Percentiles rank a stretch among this genome's conserved stretches.
These are phyloP conservation scores for Nicotiana noctiflora DNA, from an alignment of 257 asterid species.

Conservation along the genomic window DNA sequence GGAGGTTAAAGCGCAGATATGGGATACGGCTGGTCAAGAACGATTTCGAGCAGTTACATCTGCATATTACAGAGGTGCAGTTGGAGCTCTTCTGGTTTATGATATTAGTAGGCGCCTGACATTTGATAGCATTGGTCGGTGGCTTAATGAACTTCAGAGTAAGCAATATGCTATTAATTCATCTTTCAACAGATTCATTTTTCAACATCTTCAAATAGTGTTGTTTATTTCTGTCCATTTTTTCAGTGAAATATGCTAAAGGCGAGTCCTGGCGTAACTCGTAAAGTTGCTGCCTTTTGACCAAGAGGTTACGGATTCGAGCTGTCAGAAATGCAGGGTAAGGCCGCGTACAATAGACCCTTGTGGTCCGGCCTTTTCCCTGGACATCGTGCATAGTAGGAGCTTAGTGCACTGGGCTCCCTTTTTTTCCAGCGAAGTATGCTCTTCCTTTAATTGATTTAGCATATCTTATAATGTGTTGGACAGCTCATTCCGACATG, in stretches of 20 bases:
- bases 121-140: slow-evolving; percentile 68
- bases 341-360: too few species aligned
- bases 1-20: slow-evolving; percentile 92
- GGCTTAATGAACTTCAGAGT: slow-evolving; percentile 99
- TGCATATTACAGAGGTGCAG: slow-evolving; percentile 95
- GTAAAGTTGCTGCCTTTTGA: too few species aligned
- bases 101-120: slow-evolving; percentile 90
- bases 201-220: too few species aligned
- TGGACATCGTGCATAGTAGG: too few species aligned
- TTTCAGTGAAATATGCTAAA: too few species aligned
- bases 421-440: background rate
- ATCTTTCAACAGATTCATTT: too few species aligned
- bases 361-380: too few species aligned
- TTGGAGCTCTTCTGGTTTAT: slow-evolving; percentile 91
- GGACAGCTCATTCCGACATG: slow-evolving; percentile 20
- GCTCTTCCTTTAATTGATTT: background rate
- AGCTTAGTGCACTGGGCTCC: too few species aligned
- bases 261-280: too few species aligned
- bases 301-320: too few species aligned
- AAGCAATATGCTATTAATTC: slow-evolving; percentile 24
- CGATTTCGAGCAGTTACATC: slow-evolving; percentile 98
- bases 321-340: too few species aligned
- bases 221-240: too few species aligned
- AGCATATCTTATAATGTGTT: background rate
- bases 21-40: slow-evolving; percentile 99